Conservation (phyloP, 352 stramenopile species). For the Plasmopara muralis region DNA sequence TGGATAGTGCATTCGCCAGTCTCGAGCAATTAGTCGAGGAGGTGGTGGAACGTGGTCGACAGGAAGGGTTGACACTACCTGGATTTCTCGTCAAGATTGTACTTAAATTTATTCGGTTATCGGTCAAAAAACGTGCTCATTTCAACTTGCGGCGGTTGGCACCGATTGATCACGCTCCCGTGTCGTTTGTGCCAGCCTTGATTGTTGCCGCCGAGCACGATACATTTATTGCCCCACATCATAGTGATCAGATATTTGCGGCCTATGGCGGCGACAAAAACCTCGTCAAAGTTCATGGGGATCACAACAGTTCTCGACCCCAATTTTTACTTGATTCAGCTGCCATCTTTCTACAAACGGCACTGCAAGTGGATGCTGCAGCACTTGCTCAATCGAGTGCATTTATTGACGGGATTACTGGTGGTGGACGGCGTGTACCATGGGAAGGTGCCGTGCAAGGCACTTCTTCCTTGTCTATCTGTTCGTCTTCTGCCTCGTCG, state of each 20-base stretch:
- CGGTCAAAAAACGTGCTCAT: conserved; percentile 87
- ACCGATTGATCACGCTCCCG: conserved; percentile 83
- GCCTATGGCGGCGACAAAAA: conserved; percentile 98
- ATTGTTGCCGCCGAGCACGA: conserved; percentile 94
- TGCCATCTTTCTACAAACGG: conserved; percentile 94
- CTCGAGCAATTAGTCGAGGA: conserved; percentile 94
- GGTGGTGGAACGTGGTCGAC: conserved; percentile 93
- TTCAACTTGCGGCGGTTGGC: conserved; percentile 81
- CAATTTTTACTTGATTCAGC: conserved; percentile 94
- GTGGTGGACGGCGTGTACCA: conserved; percentile 31
- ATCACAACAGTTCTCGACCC: conserved; percentile 95
- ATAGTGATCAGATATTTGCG: conserved; percentile 74
- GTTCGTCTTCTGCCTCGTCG: conserved; percentile 27
- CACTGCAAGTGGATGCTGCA: conserved; percentile 68
- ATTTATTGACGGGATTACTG: conserved; percentile 18
- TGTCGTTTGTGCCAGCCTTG: conserved; percentile 95
- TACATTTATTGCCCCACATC: conserved; percentile 90
- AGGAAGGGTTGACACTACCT: conserved; percentile 90
- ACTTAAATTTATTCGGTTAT: conserved; percentile 87
- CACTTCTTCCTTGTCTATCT: conserved; percentile 29
- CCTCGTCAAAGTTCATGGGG: conserved; percentile 94
- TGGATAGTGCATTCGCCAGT: conserved; percentile 96
- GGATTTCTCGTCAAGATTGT: conserved; percentile 89
- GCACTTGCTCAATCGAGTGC: conserved; percentile 17
- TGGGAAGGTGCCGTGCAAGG: conserved; percentile 25